phyloP scores from a whole-genome alignment of 352 stramenopile species.

The Pythium rhizo-oryzae region DNA sequence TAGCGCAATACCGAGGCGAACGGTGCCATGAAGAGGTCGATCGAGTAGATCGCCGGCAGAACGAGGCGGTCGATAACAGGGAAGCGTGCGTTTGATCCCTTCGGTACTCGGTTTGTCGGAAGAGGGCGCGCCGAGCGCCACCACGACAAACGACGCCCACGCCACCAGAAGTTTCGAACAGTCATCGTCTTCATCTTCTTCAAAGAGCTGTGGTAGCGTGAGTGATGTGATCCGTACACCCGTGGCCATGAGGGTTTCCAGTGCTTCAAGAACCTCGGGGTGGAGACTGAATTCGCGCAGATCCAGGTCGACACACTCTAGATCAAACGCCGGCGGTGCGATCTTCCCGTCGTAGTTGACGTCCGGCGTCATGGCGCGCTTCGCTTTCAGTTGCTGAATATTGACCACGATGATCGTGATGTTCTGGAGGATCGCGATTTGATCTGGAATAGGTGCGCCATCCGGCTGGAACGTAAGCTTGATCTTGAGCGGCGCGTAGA shows the following conservation, averaged over 20 bases:
- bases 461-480: background rate
- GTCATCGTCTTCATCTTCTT: background rate
- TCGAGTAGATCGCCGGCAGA: background rate
- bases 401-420: background rate
- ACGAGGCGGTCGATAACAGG: background rate
- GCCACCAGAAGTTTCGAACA: background rate
- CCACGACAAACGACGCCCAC: background rate
- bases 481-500: background rate
- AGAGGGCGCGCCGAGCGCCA: background rate
- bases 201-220: background rate
- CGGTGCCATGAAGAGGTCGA: background rate
- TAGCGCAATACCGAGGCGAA: background rate
- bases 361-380: background rate
- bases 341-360: background rate
- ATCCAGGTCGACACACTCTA: background rate
- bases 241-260: background rate
- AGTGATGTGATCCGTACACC: background rate
- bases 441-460: background rate
- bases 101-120: background rate
- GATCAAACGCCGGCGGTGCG: background rate
- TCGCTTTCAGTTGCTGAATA: background rate
- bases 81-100: too few species aligned
- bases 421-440: background rate
- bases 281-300: background rate
- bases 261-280: background rate